Conservation (phyloP, 768 basidiomycete species). For the Lactifluus subvellereus region DNA sequence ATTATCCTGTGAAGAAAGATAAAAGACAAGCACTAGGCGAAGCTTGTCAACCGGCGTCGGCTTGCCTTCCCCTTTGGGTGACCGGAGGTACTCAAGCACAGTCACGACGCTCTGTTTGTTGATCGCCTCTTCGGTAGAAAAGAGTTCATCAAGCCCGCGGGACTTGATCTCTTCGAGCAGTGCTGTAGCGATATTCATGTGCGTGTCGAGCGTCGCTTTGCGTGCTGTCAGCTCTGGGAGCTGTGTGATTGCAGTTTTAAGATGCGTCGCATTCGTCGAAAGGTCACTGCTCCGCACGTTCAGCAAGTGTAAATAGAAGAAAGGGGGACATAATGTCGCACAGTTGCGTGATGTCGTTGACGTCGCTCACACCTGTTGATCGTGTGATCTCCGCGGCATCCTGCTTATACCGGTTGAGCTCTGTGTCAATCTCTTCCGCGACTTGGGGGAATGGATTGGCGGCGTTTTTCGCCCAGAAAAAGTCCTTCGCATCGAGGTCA, state of each 20-base stretch:
- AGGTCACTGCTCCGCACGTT: conserved; percentile 54
- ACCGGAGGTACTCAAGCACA: conserved; percentile 84
- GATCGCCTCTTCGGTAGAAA: conserved; percentile 90
- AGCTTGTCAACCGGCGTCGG: conserved; percentile 82
- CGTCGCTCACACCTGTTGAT: conserved; percentile 92
- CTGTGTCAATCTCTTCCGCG: conserved; percentile 92
- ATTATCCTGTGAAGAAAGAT: conserved; percentile 79
- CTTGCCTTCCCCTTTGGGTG: conserved; percentile 54
- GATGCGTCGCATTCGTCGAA: conserved; percentile 85
- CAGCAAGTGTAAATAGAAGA: not conserved
- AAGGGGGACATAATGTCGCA: conserved; percentile 35
- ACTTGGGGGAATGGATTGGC: conserved; percentile 97
- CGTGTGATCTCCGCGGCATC: conserved; percentile 97
- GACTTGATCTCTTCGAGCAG: conserved; percentile 93
- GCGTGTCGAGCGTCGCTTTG: conserved; percentile 93
- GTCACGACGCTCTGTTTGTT: conserved; percentile 78
- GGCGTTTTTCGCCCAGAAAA: conserved; percentile 98
- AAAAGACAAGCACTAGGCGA: conserved; percentile 91
- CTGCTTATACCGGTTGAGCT: conserved; percentile 87
- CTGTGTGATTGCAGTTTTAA: conserved; percentile 96
- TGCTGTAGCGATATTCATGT: conserved; percentile 99
- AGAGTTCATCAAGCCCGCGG: conserved; percentile 92
- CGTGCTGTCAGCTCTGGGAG: conserved; percentile 94
- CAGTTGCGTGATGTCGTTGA: conserved; percentile 93
- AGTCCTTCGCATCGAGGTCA: conserved; percentile 96